Evolutionary conservation across 2,329 filamentous ascomycete species (phyloP).

Genomic region (Diplodia intermedia): DNA sequence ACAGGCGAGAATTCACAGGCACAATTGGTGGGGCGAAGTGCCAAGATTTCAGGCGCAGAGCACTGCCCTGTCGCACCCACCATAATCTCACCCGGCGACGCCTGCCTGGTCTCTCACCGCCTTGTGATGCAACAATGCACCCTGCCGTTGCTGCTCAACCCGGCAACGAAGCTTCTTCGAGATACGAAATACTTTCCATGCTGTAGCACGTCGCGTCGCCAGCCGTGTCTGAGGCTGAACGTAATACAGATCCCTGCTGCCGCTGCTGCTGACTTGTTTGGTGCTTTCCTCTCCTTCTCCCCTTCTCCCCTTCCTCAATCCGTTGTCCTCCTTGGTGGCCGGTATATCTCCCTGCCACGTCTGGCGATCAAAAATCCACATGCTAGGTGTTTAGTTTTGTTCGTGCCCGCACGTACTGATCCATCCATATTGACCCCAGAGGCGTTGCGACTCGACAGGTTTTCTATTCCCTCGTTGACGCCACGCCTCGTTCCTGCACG

Average conservation of each 20-base stretch:
- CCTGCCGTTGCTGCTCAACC: no score
- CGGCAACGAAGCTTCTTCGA: no score
- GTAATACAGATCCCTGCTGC: no score
- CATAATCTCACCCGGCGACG: background rate
- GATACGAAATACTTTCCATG: no score
- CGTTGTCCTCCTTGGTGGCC: no score
- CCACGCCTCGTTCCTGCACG: background rate
- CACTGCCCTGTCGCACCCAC: background rate
- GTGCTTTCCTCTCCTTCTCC: no score
- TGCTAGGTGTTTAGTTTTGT: background rate
- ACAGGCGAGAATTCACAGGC: slow-evolving; percentile 30
- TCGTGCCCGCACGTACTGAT: background rate
- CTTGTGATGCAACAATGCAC: background rate
- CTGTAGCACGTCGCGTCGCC: no score
- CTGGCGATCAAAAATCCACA: background rate
- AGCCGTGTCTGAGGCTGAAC: no score
- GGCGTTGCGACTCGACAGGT: background rate
- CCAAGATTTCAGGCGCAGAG: slow-evolving; percentile 28
- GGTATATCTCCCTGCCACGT: no score
- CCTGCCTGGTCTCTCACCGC: background rate
- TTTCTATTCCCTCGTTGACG: background rate
- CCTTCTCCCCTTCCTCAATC: no score
- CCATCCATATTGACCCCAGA: background rate
- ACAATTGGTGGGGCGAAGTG: slow-evolving; percentile 30
- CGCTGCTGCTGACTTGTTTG: no score